Conservation (phyloP, 345 rosid species). For the Raphanus raphanistrum region DNA sequence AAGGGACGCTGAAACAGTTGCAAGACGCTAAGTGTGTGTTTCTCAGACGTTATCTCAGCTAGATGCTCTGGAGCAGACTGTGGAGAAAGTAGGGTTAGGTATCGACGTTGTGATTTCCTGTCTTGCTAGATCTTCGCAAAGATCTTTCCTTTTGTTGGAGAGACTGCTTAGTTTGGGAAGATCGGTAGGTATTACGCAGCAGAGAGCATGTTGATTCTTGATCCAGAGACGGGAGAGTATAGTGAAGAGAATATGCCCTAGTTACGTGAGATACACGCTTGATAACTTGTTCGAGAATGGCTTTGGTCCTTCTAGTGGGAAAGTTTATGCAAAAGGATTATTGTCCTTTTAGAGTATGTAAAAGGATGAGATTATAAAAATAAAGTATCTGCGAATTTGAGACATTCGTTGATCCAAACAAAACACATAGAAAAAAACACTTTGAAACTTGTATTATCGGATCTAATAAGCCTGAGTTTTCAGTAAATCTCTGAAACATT, state of each 20-base stretch:
- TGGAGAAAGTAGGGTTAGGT: slow-evolving; percentile 48
- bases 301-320: slow-evolving; percentile 59
- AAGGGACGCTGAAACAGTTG: slow-evolving; percentile 55
- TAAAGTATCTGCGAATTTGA: slow-evolving; percentile 18
- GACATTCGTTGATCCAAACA: slow-evolving; percentile 10
- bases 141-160: slow-evolving; percentile 72
- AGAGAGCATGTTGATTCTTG: slow-evolving; percentile 87
- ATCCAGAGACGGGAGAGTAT: slow-evolving; percentile 80
- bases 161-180: slow-evolving; percentile 93
- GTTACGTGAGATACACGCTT: slow-evolving; percentile 79
- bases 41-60: slow-evolving; percentile 48
- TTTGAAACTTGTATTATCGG: background rate
- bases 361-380: background rate
- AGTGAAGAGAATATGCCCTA: slow-evolving; percentile 85
- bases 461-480: background rate
- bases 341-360: background rate
- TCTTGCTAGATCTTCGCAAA: slow-evolving; percentile 54
- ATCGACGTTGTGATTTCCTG: slow-evolving; percentile 87
- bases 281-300: slow-evolving; percentile 80
- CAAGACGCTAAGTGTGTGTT: slow-evolving; percentile 67
- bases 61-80: slow-evolving; percentile 54
- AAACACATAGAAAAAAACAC: background rate
- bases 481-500: background rate
- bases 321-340: background rate
- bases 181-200: slow-evolving; percentile 92